Conservation (phyloP, 2,329 filamentous ascomycete species). For the Fusarium citri region DNA sequence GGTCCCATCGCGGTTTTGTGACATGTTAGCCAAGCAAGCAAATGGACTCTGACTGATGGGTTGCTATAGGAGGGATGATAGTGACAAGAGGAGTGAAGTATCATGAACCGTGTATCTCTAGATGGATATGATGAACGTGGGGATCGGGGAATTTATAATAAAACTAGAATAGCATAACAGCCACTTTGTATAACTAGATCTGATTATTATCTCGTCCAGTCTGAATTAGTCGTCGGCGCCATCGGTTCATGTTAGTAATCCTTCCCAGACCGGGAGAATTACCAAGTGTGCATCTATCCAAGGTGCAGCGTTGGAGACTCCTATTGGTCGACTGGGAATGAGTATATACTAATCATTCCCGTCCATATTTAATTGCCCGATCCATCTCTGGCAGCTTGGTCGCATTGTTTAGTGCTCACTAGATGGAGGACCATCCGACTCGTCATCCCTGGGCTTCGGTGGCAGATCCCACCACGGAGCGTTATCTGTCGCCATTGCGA, state of each 20-base stretch:
- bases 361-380: no score
- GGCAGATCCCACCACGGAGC: background rate
- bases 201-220: background rate
- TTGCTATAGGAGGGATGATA: background rate
- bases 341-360: background rate
- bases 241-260: background rate
- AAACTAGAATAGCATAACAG: background rate
- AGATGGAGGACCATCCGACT: background rate
- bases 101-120: background rate
- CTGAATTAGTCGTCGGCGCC: background rate
- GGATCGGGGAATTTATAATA: background rate
- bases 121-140: background rate
- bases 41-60: background rate
- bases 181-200: background rate
- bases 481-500: accelerated
- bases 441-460: background rate
- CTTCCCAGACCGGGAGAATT: background rate
- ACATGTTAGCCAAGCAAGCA: background rate
- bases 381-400: no score
- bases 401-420: background rate
- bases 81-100: background rate
- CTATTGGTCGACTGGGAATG: background rate
- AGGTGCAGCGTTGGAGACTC: background rate
- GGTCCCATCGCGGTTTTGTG: background rate
- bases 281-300: background rate